Conservation (phyloP, 352 stramenopile species). For the Phytopythium sindhum region DNA sequence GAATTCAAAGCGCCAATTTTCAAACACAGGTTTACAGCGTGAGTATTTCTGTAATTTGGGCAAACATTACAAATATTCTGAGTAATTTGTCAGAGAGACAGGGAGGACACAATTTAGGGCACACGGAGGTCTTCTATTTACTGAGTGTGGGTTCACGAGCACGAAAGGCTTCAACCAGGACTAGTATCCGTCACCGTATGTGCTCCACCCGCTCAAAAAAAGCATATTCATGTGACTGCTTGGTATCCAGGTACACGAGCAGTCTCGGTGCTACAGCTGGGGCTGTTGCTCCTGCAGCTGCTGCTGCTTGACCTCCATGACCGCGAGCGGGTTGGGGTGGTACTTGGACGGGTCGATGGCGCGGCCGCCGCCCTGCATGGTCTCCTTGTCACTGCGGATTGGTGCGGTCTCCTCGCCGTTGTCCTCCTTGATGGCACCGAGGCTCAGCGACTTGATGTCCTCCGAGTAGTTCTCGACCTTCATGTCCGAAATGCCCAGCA, state of each 20-base stretch:
- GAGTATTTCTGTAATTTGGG: neutral
- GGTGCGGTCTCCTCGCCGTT: constrained; percentile 25
- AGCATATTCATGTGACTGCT: constrained; percentile 1
- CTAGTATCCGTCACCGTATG: neutral
- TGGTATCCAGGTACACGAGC: neutral
- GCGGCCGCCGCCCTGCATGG: constrained; percentile 44
- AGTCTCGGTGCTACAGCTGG: constrained; percentile 7
- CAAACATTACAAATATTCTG: neutral
- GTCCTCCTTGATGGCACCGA: constrained; percentile 30
- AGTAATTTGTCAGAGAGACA: neutral
- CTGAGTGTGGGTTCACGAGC: neutral
- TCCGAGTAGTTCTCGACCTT: constrained; percentile 80
- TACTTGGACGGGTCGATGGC: constrained; percentile 55
- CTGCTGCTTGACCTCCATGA: constrained; percentile 54
- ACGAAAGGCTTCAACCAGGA: neutral
- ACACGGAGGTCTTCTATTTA: constrained; percentile 13
- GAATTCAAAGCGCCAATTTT: neutral
- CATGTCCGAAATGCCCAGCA: constrained; percentile 92
- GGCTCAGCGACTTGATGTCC: constrained; percentile 12
- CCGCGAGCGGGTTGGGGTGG: constrained; percentile 56
- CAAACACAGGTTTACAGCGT: constrained; percentile 9
- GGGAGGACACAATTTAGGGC: neutral
- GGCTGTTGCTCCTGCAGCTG: constrained; percentile 17
- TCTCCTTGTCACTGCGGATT: constrained; percentile 61
- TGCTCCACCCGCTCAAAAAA: neutral